Conservation (phyloP, 371 early-diverging fungal species). For the Catenaria anguillulae region DNA sequence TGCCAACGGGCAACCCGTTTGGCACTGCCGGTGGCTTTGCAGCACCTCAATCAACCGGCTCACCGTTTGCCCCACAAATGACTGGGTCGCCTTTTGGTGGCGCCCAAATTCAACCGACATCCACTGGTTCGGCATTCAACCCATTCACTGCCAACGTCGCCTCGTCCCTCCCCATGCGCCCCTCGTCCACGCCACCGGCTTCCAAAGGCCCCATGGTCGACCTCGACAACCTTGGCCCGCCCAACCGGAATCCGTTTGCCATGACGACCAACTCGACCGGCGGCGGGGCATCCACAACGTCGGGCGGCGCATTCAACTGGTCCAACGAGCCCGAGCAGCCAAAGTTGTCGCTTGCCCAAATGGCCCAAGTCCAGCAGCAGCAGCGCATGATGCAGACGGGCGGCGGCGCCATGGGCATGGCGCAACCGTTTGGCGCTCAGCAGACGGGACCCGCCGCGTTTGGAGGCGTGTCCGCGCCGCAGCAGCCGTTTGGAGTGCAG, state of each 20-base stretch:
- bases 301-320: background rate
- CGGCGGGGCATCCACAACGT: background rate
- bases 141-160: background rate
- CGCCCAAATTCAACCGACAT: too few species aligned
- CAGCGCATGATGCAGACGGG: background rate
- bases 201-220: background rate
- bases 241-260: background rate
- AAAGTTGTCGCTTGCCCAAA: background rate
- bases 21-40: background rate
- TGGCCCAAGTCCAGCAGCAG: background rate
- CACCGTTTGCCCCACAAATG: too few species aligned
- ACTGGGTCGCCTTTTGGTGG: too few species aligned
- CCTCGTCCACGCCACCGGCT: background rate
- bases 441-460: background rate
- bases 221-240: background rate
- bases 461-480: background rate
- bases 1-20: conserved; percentile 1
- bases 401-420: background rate
- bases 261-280: background rate
- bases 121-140: too few species aligned
- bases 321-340: background rate
- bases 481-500: too few species aligned
- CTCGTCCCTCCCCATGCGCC: background rate
- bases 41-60: background rate
- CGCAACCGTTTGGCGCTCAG: background rate